A percentile compares a stretch with the other conserved stretches of the same genome.
These are phyloP conservation scores for Boletus vermiculosoides DNA, from an alignment of 768 basidiomycete genomes.

Conservation along the genomic window DNA sequence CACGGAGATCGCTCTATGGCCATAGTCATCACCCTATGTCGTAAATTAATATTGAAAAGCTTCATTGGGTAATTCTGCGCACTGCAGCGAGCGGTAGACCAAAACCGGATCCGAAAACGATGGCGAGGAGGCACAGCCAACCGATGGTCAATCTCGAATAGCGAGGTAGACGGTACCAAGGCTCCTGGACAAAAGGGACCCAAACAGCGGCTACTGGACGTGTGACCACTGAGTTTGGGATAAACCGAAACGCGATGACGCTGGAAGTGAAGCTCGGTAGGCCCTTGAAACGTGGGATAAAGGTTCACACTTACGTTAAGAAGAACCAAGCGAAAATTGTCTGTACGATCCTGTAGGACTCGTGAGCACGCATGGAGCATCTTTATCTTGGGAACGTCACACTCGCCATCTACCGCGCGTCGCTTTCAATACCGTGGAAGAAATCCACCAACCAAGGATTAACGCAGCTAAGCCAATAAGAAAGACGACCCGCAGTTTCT, in stretches of 20 bases:
- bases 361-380: neutral
- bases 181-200: slow-evolving; percentile 60
- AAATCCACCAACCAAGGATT: slow-evolving; percentile 87
- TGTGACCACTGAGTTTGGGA: slow-evolving; percentile 68
- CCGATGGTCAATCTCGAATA: slow-evolving; percentile 60
- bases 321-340: slow-evolving; percentile 84
- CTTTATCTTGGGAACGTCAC: neutral
- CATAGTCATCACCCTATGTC: slow-evolving; percentile 61
- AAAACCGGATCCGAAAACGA: slow-evolving; percentile 85
- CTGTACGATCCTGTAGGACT: slow-evolving; percentile 63
- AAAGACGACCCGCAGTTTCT: slow-evolving; percentile 41
- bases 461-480: slow-evolving; percentile 52
- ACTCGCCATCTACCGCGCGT: slow-evolving; percentile 76
- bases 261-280: slow-evolving; percentile 31
- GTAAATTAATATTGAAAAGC: slow-evolving; percentile 14
- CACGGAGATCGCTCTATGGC: slow-evolving; percentile 79
- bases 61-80: slow-evolving; percentile 16
- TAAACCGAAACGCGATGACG: slow-evolving; percentile 81
- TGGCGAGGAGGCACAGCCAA: slow-evolving; percentile 72
- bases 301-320: slow-evolving; percentile 50
- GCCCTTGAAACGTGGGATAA: neutral
- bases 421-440: slow-evolving; percentile 60
- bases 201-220: slow-evolving; percentile 73
- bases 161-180: slow-evolving; percentile 64
- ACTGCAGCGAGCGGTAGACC: slow-evolving; percentile 67